Conservation (phyloP, 495 filamentous ascomycete genomes). For the Saxophila tyrrhenica region DNA sequence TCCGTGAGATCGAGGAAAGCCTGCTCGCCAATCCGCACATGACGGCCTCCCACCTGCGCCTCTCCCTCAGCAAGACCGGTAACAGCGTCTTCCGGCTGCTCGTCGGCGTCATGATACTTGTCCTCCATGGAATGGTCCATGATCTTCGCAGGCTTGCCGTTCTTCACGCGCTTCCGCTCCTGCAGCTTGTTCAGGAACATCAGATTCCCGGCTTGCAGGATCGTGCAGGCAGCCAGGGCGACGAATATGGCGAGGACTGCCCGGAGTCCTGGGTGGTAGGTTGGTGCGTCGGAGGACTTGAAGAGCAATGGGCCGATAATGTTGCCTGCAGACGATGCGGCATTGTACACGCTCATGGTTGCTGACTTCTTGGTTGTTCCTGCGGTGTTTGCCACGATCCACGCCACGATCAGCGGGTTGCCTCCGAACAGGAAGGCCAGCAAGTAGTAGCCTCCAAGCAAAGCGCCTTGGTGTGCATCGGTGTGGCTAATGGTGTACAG, state of each 20-base stretch:
- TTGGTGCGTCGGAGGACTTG: slow-evolving; percentile 32
- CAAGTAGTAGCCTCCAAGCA: slow-evolving; percentile 51
- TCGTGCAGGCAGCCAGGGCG: slow-evolving; percentile 36
- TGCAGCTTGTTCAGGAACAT: slow-evolving; percentile 44
- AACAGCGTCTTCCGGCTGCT: slow-evolving; percentile 13
- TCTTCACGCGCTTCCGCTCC: slow-evolving; percentile 38
- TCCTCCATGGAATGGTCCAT: slow-evolving; percentile 46
- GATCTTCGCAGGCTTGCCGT: slow-evolving; percentile 46
- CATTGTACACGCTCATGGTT: slow-evolving; percentile 30
- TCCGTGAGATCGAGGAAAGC: slow-evolving; percentile 50
- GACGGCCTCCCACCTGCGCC: slow-evolving; percentile 19
- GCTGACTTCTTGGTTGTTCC: slow-evolving; percentile 41
- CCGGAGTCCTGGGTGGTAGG: slow-evolving; percentile 45
- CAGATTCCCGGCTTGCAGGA: slow-evolving; percentile 42
- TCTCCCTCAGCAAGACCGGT: slow-evolving; percentile 15
- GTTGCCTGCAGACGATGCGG: slow-evolving; percentile 35
- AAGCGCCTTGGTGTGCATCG: slow-evolving; percentile 28
- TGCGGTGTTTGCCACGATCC: slow-evolving; percentile 42
- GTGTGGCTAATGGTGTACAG: slow-evolving; percentile 42
- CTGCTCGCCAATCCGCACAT: slow-evolving; percentile 18
- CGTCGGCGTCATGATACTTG: slow-evolving; percentile 24
- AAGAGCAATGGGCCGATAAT: slow-evolving; percentile 41
- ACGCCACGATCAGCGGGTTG: slow-evolving; percentile 39
- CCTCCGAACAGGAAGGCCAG: slow-evolving; percentile 46
- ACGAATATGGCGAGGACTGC: slow-evolving; percentile 47